Conservation (phyloP, 441 rosid species). For the Pelargonium hybrid region DNA sequence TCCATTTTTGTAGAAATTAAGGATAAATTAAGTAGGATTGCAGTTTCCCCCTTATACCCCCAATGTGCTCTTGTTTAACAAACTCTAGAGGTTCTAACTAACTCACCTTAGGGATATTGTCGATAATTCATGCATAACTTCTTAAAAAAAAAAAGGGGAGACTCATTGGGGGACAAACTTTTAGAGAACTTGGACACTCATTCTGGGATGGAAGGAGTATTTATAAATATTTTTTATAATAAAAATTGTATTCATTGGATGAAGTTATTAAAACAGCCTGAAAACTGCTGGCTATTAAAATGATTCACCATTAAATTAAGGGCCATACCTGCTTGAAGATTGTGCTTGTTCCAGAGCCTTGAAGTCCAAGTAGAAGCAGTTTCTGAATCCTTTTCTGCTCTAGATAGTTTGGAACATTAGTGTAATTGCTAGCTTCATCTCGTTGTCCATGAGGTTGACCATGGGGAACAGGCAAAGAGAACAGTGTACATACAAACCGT, state of each 20-base stretch:
- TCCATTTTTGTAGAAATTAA: too few relatives aligned
- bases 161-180: too few relatives aligned
- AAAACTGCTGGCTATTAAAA: not conserved
- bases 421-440: constrained; percentile 53
- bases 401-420: constrained; percentile 51
- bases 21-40: not conserved
- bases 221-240: too few relatives aligned
- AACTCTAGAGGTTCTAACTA: too few relatives aligned
- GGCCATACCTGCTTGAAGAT: constrained; percentile 65
- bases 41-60: too few relatives aligned
- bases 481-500: constrained; percentile 50
- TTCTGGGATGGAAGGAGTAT: too few relatives aligned
- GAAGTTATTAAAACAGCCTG: too few relatives aligned
- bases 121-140: too few relatives aligned
- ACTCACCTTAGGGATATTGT: too few relatives aligned
- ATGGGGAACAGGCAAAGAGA: constrained; percentile 63
- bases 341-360: constrained; percentile 75
- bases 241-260: too few relatives aligned
- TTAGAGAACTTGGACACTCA: too few relatives aligned
- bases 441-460: constrained; percentile 45
- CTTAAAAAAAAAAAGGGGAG: too few relatives aligned
- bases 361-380: constrained; percentile 60
- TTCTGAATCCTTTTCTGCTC: constrained; percentile 58
- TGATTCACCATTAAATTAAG: not conserved
- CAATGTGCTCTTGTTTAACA: not conserved